Evolutionary conservation across 768 basidiomycete species (phyloP), one percentile per base, ranked within the genome.

Genomic region (Termitomyces heimii): DNA sequence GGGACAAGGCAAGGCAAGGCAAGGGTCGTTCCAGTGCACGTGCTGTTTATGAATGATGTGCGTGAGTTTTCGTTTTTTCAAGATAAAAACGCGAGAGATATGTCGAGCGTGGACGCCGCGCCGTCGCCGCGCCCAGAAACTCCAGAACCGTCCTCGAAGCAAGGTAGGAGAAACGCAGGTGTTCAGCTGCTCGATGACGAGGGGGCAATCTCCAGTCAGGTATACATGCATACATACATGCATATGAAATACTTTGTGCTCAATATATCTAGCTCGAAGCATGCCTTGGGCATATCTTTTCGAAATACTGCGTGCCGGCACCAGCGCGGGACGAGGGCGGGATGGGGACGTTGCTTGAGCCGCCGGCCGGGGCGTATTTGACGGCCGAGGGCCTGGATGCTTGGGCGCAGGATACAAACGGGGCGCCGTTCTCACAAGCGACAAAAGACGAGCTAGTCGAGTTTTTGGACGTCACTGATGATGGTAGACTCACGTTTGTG

Each of bases 361-460:
- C 85, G 10, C 75, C 76, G n/a, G 71, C 76, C 4, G 74, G 78
- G 61, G 84, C 89, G 44, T 85, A 74, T 67, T 73, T 91, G 18
- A 74, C 80, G 7, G 69, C 77, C 1, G 73, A 82, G 56, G 89
- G 82, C 8, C 70, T 92, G 51, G 89, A 92, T 68, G 75, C 76
- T 43, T 93, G 88, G 85, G 89, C 90, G 13, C 71, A 71, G 26
- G 91, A 89, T 56, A 93, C 91, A 10, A 93, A 93, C 59, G 91
- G 90, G n/a, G 76, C 78, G 39, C 83, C 86, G n/a, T 89, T 92
- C 59, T 79, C 85, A 5, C 75, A 83, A 52, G 89, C 86, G 63
- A 85, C 87, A 18, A 92, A 89, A 68, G 82, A 88, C 42, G 91
- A 93, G 66, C 77, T 92, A 28, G 70, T 82, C 51, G 85, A 89